A percentile compares a stretch with the other conserved stretches of the same genome.
Conservation (phyloP, 306 rosid genomes). For the Quercus wislizeni region DNA sequence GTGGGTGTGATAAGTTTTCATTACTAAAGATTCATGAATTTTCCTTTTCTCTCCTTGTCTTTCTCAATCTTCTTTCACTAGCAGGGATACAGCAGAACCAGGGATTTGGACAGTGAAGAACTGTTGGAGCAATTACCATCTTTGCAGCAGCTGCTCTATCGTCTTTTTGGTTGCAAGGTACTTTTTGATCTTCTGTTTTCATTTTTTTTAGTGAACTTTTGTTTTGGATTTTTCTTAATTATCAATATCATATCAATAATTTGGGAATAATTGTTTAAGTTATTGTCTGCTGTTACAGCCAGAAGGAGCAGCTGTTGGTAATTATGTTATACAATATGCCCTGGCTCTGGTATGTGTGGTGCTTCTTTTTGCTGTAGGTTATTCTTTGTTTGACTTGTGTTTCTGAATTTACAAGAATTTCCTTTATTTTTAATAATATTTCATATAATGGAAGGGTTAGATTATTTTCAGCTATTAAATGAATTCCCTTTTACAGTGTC, state of each 20-base stretch:
- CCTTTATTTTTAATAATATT: neutral
- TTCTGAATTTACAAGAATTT: neutral
- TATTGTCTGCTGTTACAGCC: conserved; percentile 65
- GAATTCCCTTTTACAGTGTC: neutral
- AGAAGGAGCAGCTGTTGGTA: conserved; percentile 88
- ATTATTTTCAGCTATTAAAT: neutral
- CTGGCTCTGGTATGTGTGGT: conserved; percentile 78
- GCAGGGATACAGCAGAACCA: conserved; percentile 92
- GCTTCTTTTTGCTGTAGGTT: neutral
- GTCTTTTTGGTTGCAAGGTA: conserved; percentile 95
- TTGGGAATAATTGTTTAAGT: conserved; percentile 4
- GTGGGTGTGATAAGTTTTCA: neutral
- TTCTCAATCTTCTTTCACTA: conserved; percentile 23
- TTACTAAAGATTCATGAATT: neutral
- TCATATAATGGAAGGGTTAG: neutral
- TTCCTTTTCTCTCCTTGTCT: neutral
- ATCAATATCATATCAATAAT: neutral
- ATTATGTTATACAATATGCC: conserved; percentile 95
- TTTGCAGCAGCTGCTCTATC: conserved; percentile 85
- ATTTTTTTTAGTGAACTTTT: neutral
- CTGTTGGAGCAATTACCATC: conserved; percentile 95
- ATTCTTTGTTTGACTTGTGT: neutral
- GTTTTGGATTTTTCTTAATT: neutral
- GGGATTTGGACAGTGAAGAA: conserved; percentile 93
- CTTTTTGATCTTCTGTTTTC: conserved; percentile 15